Base-by-base conservation (phyloP, 2,329 filamentous ascomycete species). In the Alternaria sp. region DNA sequence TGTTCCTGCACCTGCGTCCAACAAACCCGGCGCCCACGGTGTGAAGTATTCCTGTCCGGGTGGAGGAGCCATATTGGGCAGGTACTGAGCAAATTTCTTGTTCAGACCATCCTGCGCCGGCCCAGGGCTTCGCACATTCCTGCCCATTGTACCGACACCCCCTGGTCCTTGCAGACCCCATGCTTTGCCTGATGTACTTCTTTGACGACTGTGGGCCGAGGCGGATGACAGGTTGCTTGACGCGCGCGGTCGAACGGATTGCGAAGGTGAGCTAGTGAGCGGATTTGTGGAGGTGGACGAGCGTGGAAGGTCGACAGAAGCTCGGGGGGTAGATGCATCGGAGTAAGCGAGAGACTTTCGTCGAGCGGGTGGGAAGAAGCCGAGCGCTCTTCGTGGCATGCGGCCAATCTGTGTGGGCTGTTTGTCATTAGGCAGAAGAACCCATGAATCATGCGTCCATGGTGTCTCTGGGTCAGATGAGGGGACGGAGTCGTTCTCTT, bases 391-490 rank as follows among this genome's bases (percentile, higher is more conserved):
- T 61, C 92, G 89, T 21, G 93, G 89, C 61, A 98, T 88, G 28
- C 96, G 89, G 15, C 90, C 93, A 68, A 99, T 96, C 78, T 97
- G 92, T 23, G 96, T 89, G 1, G 93, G 90, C 23, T 89, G 85
- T 15, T 84, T 83, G 66, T 87, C 87, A 21, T 89, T 90, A 66
- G 95, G 92, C 25, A 97, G 86, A 28, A 91, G 84, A 1, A 97
- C 92, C 93, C 94, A 97, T 49, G 92, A 90, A 62, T 97, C 93
- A 80, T 97, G 94, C 63, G 88, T 90, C 92, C 93, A 97, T 5
- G 89, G 88, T 50, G 82, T 82, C n/a, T 90, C 87, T 33, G 82
- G 79, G 54, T 79, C 73, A 15, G 75, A 80, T 9, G 81, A 80
- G 5, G 75, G 68, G 20, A 73, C 71, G 7, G 74, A 75, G 20